Percentiles rank a stretch among this genome's conserved stretches.
These are phyloP conservation scores for Juglanconis juglandina DNA, from an alignment of 2,329 filamentous ascomycete genomes.

Conservation along the genomic window DNA sequence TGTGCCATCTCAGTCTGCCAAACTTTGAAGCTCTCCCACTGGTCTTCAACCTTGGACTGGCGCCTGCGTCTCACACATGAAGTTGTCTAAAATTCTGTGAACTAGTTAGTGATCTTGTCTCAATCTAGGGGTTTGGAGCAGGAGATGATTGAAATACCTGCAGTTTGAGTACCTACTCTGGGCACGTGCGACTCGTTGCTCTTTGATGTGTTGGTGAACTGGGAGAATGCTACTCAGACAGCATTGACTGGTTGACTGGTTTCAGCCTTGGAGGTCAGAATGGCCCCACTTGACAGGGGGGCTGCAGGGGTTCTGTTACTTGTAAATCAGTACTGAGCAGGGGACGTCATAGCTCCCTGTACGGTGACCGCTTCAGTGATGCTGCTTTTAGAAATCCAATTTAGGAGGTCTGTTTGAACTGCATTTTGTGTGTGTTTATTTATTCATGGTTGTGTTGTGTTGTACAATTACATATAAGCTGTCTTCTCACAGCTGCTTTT, in stretches of 20 bases:
- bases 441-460: neutral
- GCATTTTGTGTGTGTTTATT: neutral
- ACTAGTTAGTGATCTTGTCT: neutral
- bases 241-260: neutral
- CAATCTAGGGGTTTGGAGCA: neutral
- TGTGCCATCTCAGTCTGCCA: slow-evolving; percentile 46
- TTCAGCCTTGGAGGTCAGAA: neutral
- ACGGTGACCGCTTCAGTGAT: too few relatives aligned
- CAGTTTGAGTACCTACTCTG: neutral
- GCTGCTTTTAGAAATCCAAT: too few relatives aligned
- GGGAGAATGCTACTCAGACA: too few relatives aligned
- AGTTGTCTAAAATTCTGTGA: neutral
- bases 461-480: neutral
- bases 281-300: neutral
- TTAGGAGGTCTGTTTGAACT: too few relatives aligned
- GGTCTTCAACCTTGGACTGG: too few relatives aligned
- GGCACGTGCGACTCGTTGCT: neutral
- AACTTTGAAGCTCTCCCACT: neutral
- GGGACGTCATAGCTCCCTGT: neutral
- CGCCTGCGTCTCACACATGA: neutral
- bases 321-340: neutral
- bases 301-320: neutral
- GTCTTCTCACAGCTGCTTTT: slow-evolving; percentile 41
- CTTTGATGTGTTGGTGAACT: neutral
- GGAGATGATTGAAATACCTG: neutral